A percentile compares a stretch with the other conserved stretches of the same genome.
Evolutionary conservation across 306 rosid species (phyloP).

Genomic region (Trifolium pratense): DNA sequence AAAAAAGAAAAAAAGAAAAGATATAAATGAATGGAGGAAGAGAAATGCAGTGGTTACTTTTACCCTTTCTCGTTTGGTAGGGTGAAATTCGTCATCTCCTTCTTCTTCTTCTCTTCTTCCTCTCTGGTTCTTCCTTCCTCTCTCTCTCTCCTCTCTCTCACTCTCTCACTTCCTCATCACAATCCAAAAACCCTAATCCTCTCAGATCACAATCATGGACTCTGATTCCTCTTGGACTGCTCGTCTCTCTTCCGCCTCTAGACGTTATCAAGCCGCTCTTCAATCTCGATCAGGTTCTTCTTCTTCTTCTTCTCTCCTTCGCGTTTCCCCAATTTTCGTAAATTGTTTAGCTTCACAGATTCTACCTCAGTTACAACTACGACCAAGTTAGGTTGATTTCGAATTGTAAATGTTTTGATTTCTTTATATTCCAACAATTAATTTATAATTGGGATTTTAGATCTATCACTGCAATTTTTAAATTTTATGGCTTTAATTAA

Average conservation of each 20-base stretch:
- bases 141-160: neutral
- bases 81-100: slow-evolving; percentile 39
- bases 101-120: neutral
- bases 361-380: too few species aligned
- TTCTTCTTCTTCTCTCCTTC: slow-evolving; percentile 13
- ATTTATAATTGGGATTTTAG: neutral
- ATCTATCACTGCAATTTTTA: slow-evolving; percentile 5
- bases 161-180: slow-evolving; percentile 32
- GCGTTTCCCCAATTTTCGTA: neutral
- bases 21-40: slow-evolving; percentile 41
- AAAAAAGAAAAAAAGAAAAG: neutral
- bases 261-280: slow-evolving; percentile 75
- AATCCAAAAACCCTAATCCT: slow-evolving; percentile 42
- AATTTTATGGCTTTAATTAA: slow-evolving; percentile 27
- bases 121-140: neutral
- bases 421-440: neutral
- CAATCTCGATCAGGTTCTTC: slow-evolving; percentile 79
- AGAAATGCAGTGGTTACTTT: neutral
- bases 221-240: slow-evolving; percentile 81
- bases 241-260: slow-evolving; percentile 78
- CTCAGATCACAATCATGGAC: slow-evolving; percentile 62
- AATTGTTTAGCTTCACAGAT: too few species aligned
- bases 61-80: neutral
- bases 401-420: slow-evolving; percentile 4
- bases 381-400: neutral